Percentiles rank a stretch among this genome's conserved stretches.
Conservation (phyloP, 208 protist genomes). For the Leptomonas pyrrhocoris region DNA sequence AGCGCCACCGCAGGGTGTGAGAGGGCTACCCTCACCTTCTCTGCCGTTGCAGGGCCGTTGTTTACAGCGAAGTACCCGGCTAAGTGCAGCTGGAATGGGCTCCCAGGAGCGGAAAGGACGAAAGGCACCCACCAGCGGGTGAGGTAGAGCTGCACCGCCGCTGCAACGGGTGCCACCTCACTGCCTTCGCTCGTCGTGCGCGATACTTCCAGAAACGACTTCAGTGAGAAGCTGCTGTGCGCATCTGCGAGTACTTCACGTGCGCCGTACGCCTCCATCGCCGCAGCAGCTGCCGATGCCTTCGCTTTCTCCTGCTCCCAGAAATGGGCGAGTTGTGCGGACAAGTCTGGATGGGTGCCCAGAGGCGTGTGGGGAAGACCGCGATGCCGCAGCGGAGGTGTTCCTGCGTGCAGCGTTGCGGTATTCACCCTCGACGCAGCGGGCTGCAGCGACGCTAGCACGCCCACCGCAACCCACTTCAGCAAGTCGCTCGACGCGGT, state of each 20-base stretch:
- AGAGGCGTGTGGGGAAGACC: not conserved
- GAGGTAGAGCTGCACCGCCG: constrained; percentile 5
- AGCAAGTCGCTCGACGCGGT: not conserved
- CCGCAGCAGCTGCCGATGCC: constrained; percentile 1
- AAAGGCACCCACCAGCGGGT: constrained; percentile 17
- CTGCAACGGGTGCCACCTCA: not conserved
- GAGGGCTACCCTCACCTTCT: not conserved
- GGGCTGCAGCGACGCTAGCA: not conserved
- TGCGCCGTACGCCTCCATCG: constrained; percentile 19
- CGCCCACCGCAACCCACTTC: constrained; percentile 1
- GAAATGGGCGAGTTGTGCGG: not conserved
- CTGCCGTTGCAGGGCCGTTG: not conserved
- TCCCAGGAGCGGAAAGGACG: not conserved
- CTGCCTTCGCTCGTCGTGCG: not conserved
- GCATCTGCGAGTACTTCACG: constrained; percentile 22
- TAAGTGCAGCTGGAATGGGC: not conserved
- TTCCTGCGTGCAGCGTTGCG: not conserved
- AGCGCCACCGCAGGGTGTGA: not conserved
- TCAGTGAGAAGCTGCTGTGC: not conserved
- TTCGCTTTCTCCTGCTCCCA: not conserved
- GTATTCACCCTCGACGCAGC: not conserved
- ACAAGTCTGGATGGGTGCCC: not conserved
- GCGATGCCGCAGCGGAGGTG: not conserved
- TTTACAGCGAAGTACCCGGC: constrained; percentile 13
- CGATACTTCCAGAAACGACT: not conserved